Conservation (phyloP, 2,329 filamentous ascomycete genomes). For the Colletotrichum endophyticum region DNA sequence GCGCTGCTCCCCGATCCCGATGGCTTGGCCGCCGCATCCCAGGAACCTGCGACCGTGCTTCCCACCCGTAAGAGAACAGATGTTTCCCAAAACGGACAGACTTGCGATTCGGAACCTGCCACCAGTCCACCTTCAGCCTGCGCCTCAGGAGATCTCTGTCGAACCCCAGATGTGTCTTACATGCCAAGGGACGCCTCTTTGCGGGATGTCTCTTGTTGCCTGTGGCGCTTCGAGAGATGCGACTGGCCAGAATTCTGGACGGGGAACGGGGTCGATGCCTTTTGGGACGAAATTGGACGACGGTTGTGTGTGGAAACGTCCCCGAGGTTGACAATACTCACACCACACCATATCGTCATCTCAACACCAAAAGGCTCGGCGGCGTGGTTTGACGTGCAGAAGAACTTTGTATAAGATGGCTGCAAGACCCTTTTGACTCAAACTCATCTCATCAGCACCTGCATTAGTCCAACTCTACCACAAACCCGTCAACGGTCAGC, state of each 20-base stretch:
- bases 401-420: conserved; percentile 14
- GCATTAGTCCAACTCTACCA: neutral
- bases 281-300: neutral
- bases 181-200: neutral
- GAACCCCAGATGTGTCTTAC: conserved; percentile 3
- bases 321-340: neutral
- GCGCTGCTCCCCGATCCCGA: neutral
- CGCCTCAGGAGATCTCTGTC: neutral
- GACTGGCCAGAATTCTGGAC: neutral
- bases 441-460: conserved; percentile 1
- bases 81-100: conserved; percentile 21
- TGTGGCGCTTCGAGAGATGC: neutral
- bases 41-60: conserved; percentile 12
- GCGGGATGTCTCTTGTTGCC: neutral
- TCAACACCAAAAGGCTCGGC: neutral
- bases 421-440: neutral
- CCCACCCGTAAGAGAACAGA: neutral
- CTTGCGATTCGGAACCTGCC: conserved; percentile 13
- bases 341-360: neutral
- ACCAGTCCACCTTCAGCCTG: neutral
- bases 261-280: neutral
- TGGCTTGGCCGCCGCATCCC: conserved; percentile 4
- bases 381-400: neutral
- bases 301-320: neutral
- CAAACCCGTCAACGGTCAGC: neutral